Conservation (phyloP, 805 yeast genomes). For the Wickerhamiella musiphila region DNA sequence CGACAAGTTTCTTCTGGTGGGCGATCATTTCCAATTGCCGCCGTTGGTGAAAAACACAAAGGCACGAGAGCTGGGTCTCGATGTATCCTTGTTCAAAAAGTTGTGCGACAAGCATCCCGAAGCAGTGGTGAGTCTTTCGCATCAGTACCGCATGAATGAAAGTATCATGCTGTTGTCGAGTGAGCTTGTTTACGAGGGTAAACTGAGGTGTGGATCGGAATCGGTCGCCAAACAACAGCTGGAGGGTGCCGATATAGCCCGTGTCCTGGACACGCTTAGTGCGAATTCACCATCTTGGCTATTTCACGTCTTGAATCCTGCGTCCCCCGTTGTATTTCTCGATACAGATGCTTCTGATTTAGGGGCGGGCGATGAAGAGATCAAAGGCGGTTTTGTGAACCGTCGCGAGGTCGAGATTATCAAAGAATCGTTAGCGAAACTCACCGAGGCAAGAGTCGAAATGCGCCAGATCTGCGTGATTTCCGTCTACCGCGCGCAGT, state of each 20-base stretch:
- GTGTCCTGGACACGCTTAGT: neutral
- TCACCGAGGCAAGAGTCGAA: slow-evolving; percentile 27
- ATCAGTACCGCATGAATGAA: slow-evolving; percentile 83
- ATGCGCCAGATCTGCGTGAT: slow-evolving; percentile 90
- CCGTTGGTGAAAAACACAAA: slow-evolving; percentile 61
- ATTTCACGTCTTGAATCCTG: slow-evolving; percentile 30
- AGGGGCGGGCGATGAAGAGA: slow-evolving; percentile 32
- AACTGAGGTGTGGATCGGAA: slow-evolving; percentile 60
- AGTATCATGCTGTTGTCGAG: slow-evolving; percentile 80
- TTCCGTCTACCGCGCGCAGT: slow-evolving; percentile 76
- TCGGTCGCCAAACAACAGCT: slow-evolving; percentile 44
- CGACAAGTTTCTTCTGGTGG: slow-evolving; percentile 76
- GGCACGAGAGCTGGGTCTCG: slow-evolving; percentile 50
- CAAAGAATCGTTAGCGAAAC: slow-evolving; percentile 35
- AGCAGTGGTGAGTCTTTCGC: slow-evolving; percentile 56
- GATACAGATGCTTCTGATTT: slow-evolving; percentile 52
- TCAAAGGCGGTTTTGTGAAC: slow-evolving; percentile 59
- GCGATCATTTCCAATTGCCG: slow-evolving; percentile 87
- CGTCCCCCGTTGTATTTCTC: slow-evolving; percentile 50
- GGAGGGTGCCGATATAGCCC: slow-evolving; percentile 27
- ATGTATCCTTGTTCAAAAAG: slow-evolving; percentile 56
- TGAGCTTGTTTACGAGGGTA: slow-evolving; percentile 55
- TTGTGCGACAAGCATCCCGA: slow-evolving; percentile 59
- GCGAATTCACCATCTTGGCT: too few species aligned
- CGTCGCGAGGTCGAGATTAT: slow-evolving; percentile 53